phyloP scores from a whole-genome alignment of 2,329 filamentous ascomycete species.

The Scolecobasidium constrictum region DNA sequence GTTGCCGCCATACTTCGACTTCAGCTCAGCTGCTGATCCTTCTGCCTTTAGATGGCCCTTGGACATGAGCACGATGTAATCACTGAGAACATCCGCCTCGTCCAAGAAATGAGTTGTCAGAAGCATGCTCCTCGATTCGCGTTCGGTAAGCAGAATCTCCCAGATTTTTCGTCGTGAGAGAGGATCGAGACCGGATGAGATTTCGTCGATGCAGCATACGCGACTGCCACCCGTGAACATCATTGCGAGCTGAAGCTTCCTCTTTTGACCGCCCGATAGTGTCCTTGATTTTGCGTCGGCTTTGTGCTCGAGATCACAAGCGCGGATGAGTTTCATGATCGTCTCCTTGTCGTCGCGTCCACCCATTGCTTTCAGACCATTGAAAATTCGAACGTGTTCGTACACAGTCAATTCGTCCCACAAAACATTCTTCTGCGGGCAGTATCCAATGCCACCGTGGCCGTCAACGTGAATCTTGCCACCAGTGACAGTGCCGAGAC shows the following conservation, averaged over 20 bases:
- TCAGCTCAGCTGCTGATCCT: constrained; percentile 77
- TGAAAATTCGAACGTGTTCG: constrained; percentile 79
- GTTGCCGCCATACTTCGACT: constrained; percentile 69
- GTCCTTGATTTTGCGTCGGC: constrained; percentile 61
- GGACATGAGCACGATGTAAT: constrained; percentile 80
- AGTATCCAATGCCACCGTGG: constrained; percentile 66
- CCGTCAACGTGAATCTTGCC: constrained; percentile 70
- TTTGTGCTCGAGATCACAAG: constrained; percentile 69
- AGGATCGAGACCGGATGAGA: constrained; percentile 79
- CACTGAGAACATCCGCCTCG: constrained; percentile 80
- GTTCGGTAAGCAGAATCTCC: constrained; percentile 82
- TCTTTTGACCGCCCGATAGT: constrained; percentile 81
- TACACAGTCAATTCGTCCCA: constrained; percentile 82
- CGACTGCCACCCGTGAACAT: constrained; percentile 87
- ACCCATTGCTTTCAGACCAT: constrained; percentile 60
- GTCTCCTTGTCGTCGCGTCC: constrained; percentile 45
- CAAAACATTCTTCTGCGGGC: constrained; percentile 87
- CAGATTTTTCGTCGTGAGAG: constrained; percentile 81
- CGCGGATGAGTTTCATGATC: constrained; percentile 51
- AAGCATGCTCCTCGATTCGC: constrained; percentile 71
- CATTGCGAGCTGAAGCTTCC: constrained; percentile 86
- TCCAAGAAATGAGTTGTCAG: constrained; percentile 91
- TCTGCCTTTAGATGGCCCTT: constrained; percentile 72
- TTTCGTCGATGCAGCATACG: constrained; percentile 86
- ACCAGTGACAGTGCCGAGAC: constrained; percentile 63